A percentile compares a stretch with the other conserved stretches of the same genome.
Conservation (phyloP, 2,329 filamentous ascomycete genomes). For the Penicillium sp. region DNA sequence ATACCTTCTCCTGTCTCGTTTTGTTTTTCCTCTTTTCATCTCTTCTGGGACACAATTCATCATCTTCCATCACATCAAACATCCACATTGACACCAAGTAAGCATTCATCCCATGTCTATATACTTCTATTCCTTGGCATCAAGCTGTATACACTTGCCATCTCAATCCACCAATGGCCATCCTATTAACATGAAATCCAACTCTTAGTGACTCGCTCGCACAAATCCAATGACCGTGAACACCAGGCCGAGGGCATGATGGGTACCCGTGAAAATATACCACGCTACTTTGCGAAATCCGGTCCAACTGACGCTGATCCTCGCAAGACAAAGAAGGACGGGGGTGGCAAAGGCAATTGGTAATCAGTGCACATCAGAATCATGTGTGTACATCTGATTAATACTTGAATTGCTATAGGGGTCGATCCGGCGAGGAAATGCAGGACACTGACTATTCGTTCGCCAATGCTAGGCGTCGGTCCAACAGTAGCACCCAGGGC, state of each 20-base stretch:
- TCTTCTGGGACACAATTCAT: background rate
- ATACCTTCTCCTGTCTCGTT: background rate
- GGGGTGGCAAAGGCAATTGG: conserved; percentile 88
- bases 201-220: conserved; percentile 80
- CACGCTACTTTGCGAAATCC: conserved; percentile 85
- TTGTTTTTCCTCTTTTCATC: background rate
- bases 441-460: conserved; percentile 77
- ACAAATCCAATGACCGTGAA: conserved; percentile 91
- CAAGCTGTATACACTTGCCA: background rate
- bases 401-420: conserved; percentile 49
- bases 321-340: conserved; percentile 94
- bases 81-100: background rate
- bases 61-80: background rate
- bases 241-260: conserved; percentile 70
- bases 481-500: conserved; percentile 73
- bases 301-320: conserved; percentile 74
- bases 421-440: conserved; percentile 70
- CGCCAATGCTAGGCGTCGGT: conserved; percentile 77
- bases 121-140: background rate
- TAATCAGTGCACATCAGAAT: conserved; percentile 41
- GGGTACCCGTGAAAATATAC: conserved; percentile 61
- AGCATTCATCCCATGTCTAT: background rate
- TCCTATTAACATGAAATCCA: background rate
- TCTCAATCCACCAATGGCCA: background rate
- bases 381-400: background rate